Percentiles rank a stretch among this genome's conserved stretches.
These are phyloP conservation scores for Saccharomycopsis vini DNA, from an alignment of 805 yeast genomes.

Conservation along the genomic window DNA sequence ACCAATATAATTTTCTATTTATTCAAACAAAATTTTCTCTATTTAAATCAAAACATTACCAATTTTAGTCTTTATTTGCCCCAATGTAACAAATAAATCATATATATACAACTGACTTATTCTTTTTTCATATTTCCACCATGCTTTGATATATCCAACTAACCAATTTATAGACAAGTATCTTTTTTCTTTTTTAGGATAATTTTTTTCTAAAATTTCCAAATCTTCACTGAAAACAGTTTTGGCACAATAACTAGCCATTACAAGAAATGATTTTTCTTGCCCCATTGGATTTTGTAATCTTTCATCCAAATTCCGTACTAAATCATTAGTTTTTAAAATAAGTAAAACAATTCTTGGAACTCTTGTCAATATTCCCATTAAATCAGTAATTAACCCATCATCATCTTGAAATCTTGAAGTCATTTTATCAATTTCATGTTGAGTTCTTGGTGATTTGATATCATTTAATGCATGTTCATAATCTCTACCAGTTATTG, in stretches of 20 bases:
- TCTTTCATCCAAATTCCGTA: constrained; percentile 79
- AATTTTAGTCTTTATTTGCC: no score
- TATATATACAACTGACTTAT: constrained; percentile 27
- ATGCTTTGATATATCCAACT: constrained; percentile 24
- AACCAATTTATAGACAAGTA: constrained; percentile 14
- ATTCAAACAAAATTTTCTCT: no score
- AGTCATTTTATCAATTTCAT: constrained; percentile 65
- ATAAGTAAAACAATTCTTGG: constrained; percentile 83
- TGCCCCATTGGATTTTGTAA: constrained; percentile 78
- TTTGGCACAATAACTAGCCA: constrained; percentile 83
- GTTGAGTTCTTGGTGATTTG: constrained; percentile 40
- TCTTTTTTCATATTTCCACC: constrained; percentile 28
- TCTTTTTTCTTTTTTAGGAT: no score
- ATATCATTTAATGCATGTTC: constrained; percentile 63
- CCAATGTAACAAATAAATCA: constrained; percentile 22
- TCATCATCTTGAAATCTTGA: constrained; percentile 51
- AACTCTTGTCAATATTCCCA: constrained; percentile 67
- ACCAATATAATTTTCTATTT: no score
- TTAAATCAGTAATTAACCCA: constrained; percentile 61
- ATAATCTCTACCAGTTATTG: constrained; percentile 89
- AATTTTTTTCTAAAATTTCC: constrained; percentile 29
- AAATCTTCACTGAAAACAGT: constrained; percentile 64
- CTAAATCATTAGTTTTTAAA: constrained; percentile 87
- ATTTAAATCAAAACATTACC: no score
- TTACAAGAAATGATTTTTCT: constrained; percentile 76